phyloP scores from a whole-genome alignment of 495 filamentous ascomycete genomes.

The Penicillium crystallinum region DNA sequence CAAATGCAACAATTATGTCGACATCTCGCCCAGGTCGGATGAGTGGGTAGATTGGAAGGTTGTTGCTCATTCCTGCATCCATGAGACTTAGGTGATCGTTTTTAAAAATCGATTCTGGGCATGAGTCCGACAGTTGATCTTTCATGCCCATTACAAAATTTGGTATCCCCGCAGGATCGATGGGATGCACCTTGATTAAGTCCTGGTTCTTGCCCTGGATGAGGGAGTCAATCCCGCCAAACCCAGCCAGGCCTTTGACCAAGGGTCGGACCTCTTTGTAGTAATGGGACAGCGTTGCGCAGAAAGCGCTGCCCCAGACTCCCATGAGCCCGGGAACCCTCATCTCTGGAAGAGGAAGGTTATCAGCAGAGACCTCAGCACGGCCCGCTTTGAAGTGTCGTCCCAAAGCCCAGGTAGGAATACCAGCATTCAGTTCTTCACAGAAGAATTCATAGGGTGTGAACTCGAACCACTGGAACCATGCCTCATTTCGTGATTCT shows the following conservation, averaged over 20 bases:
- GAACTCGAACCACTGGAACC: slow-evolving; percentile 98
- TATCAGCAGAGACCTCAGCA: slow-evolving; percentile 51
- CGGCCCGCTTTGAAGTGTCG: slow-evolving; percentile 69
- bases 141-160: slow-evolving; percentile 83
- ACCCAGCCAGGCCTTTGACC: slow-evolving; percentile 65
- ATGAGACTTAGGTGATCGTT: slow-evolving; percentile 75
- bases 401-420: slow-evolving; percentile 91
- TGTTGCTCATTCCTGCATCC: slow-evolving; percentile 98
- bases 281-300: slow-evolving; percentile 90
- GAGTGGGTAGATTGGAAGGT: slow-evolving; percentile 90
- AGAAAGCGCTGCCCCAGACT: slow-evolving; percentile 93
- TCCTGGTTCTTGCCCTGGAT: slow-evolving; percentile 78
- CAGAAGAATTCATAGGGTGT: slow-evolving; percentile 96
- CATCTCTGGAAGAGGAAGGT: slow-evolving; percentile 69
- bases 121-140: slow-evolving; percentile 62
- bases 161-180: slow-evolving; percentile 81
- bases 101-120: slow-evolving; percentile 67
- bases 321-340: slow-evolving; percentile 79
- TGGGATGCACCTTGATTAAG: slow-evolving; percentile 82
- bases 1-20: slow-evolving; percentile 87
- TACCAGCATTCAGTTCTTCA: slow-evolving; percentile 84
- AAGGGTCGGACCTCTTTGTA: slow-evolving; percentile 87
- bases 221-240: slow-evolving; percentile 75
- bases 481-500: slow-evolving; percentile 66
- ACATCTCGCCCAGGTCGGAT: slow-evolving; percentile 81